A percentile compares a stretch with the other conserved stretches of the same genome.
Evolutionary conservation across 2,329 filamentous ascomycete species (phyloP).

Genomic region (Chalara sp.): DNA sequence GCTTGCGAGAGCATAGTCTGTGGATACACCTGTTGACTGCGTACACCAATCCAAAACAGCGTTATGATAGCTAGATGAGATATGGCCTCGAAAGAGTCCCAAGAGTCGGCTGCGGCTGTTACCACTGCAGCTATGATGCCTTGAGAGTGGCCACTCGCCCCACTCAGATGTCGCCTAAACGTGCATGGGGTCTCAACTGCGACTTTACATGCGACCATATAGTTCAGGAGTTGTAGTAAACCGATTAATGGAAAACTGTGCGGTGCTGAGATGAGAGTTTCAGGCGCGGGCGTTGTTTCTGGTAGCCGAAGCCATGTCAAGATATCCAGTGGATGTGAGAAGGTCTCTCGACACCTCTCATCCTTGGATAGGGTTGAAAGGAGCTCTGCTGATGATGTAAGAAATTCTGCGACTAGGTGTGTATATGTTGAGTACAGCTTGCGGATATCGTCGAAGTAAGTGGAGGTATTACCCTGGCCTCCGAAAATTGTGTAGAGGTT

Average conservation of each 20-base stretch:
- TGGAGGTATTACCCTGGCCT: constrained; percentile 24
- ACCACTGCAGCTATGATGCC: constrained; percentile 87
- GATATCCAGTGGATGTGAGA: not conserved
- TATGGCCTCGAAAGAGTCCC: constrained; percentile 79
- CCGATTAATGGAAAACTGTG: constrained; percentile 93
- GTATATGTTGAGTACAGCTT: not conserved
- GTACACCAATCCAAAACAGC: constrained; percentile 94
- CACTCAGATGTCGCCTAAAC: constrained; percentile 71
- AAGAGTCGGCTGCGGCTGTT: constrained; percentile 79
- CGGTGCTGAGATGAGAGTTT: constrained; percentile 68
- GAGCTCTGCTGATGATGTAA: constrained; percentile 2
- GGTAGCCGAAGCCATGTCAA: not conserved
- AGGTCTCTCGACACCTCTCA: not conserved
- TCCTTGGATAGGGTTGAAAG: not conserved
- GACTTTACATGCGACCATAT: constrained; percentile 83
- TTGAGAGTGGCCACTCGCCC: constrained; percentile 86
- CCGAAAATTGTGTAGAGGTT: constrained; percentile 16
- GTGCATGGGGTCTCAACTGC: constrained; percentile 81
- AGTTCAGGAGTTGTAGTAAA: constrained; percentile 88
- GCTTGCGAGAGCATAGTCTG: constrained; percentile 83
- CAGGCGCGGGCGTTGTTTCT: not conserved
- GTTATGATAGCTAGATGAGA: constrained; percentile 75
- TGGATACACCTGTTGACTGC: constrained; percentile 92
- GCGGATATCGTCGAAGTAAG: constrained; percentile 1
- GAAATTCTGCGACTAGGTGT: not conserved